Evolutionary conservation across 805 yeast genomes (phyloP), one percentile per base, ranked within the genome.

Genomic region (Nadsonia fulvescens): DNA sequence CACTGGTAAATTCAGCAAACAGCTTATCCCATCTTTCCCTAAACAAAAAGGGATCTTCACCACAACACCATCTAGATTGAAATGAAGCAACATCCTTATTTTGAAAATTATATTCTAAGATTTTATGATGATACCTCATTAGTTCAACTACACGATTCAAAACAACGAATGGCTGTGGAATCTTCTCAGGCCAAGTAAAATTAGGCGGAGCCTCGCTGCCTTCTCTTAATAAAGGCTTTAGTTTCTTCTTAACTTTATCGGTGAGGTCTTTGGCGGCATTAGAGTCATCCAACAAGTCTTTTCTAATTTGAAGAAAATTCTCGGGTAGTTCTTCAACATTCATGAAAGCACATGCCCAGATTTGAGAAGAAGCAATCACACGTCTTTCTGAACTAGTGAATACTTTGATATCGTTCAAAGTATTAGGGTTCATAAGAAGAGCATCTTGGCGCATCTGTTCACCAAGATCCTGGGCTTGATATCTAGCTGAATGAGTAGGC

Each of bases 151-250:
- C 98, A 35, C 94, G 61, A 44, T 81, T 78, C 40, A 91, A 78
- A 9, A 89, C 98, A 25, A 72, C 68, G 44, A 81, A 86, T 2
- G 99, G 99, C 45, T 89, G 91, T 0, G 98, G 96, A 78, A 89
- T 82, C 46, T 81, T 81, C 11, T 89, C 78, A 1, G 99, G 98
- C 99, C 99, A 89, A 0, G 98, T 78, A 50, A 89, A 89, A 44
- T 89, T 94, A 1, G 91, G 77, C 10, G 98, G 96, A 0, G 96
- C 94, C 40, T 81, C 93, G 29, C 81, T 78, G 2, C 98, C 98
- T 49, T 83, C 89, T 51, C 99, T 67, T 28, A 89, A 57, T 42
- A 89, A 58, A 1, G 96, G 95, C 51, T 89, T 89, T 44, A 89
- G 61, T 57, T 83, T 81, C 67, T 89, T 89, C 52, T 89, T 89